Base-by-base conservation (phyloP, 495 filamentous ascomycete genomes). In the Tuber microsphaerosporum region DNA sequence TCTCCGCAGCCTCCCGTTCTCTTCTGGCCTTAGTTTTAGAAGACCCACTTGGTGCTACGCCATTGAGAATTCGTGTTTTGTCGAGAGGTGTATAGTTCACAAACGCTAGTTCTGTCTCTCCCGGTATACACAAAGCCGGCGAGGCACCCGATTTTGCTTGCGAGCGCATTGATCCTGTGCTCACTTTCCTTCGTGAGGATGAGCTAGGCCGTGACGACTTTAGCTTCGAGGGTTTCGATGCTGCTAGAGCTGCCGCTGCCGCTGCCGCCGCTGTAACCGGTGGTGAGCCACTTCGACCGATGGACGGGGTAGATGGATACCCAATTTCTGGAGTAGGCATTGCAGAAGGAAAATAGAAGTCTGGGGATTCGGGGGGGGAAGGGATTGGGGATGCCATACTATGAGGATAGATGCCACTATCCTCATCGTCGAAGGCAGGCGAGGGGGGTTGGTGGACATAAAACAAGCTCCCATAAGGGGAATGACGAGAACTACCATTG, bases 11-110 rank as follows among this genome's bases (percentile, higher is more conserved):
- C 85, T 96, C 94, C 81, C 91, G 89, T 85, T 97, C 95, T 75
- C 95, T 85, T 65, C 94, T 85, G 70, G 93, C 93, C 82, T 97
- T 97, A 42, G 95, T 99, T 87, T 98, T 97, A 71, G 89, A 92
- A 79, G 90, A 92, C 48, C 95, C 95, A 71, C 89, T 92, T 20
- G 95, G 95, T 72, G 95, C 95, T 16, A 99, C 95, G 9, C 94
- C 94, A 22, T 89, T 93, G 82, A 99, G 87, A 34, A 99, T 92
- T 82, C 90, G 89, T 48, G 87, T 86, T 82, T 89, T 91, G 83
- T 99, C 96, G 20, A 87, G 82, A 0, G 93, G 89, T n/a, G 94
- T 97, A 84, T 91, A 97, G 83, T 98, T 98, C 74, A 97, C 92
- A 81, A 99, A 99, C 2, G 89, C 90, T 61, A 91, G 89, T 16